Evolutionary conservation across 768 basidiomycete species (phyloP).

Genomic region (Phylloporus scabripes): DNA sequence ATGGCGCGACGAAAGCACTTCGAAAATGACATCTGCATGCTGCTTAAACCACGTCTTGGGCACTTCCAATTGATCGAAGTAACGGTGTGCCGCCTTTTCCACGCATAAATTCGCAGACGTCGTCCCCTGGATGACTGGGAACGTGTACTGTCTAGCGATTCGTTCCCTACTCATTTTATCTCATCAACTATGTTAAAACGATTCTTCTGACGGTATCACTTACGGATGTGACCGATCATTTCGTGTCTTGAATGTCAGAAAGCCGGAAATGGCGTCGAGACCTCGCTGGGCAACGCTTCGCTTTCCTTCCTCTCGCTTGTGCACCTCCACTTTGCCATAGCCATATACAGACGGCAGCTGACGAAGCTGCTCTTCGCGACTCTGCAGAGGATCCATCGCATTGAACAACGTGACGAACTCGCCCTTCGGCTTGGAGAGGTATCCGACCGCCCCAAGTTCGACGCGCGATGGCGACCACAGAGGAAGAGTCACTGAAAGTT

Average conservation of each 20-base stretch:
- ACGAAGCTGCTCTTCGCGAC: slow-evolving; percentile 38
- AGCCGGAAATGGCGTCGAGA: slow-evolving; percentile 46
- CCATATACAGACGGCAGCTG: slow-evolving; percentile 56
- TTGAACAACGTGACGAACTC: slow-evolving; percentile 70
- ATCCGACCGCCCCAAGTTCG: slow-evolving; percentile 69
- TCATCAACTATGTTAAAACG: not conserved
- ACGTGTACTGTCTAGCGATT: slow-evolving; percentile 49
- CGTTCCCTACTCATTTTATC: slow-evolving; percentile 32
- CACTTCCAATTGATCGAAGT: slow-evolving; percentile 55
- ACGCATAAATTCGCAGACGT: slow-evolving; percentile 62
- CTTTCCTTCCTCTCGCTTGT: slow-evolving; percentile 45
- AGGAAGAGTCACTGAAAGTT: slow-evolving; percentile 50
- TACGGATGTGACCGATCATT: slow-evolving; percentile 36
- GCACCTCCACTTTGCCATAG: slow-evolving; percentile 51
- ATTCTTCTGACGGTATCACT: slow-evolving; percentile 13
- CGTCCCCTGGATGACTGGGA: slow-evolving; percentile 58
- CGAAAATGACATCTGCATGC: slow-evolving; percentile 60
- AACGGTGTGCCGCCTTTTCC: slow-evolving; percentile 65
- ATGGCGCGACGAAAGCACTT: slow-evolving; percentile 43
- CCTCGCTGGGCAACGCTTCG: slow-evolving; percentile 55
- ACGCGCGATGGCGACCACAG: slow-evolving; percentile 66
- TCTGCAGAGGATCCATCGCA: slow-evolving; percentile 49
- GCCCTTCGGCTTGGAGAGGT: slow-evolving; percentile 61
- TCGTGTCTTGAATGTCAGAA: slow-evolving; percentile 41
- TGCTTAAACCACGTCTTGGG: slow-evolving; percentile 71